Conservation (phyloP, 1,284 basidiomycete genomes). For the Cystobasidium slooffiae region DNA sequence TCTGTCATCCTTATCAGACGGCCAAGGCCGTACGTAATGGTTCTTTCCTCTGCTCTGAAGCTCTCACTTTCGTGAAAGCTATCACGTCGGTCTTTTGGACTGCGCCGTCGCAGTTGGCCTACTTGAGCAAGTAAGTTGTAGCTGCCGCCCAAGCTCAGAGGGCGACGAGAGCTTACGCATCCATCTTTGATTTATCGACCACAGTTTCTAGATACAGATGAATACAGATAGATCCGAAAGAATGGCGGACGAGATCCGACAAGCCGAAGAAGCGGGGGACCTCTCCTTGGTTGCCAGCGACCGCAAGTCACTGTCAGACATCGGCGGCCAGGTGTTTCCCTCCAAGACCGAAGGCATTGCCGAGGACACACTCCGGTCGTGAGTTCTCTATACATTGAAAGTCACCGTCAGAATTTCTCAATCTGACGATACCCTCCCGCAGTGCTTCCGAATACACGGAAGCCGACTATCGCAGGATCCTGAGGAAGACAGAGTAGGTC, state of each 20-base stretch:
- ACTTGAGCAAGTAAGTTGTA: no score
- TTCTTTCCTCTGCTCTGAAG: no score
- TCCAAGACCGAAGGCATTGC: slow-evolving; percentile 21
- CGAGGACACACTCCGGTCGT: slow-evolving; percentile 29
- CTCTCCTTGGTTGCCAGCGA: not conserved
- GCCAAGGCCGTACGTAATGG: no score
- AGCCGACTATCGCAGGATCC: slow-evolving; percentile 26
- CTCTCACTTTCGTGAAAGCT: no score
- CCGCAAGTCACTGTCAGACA: slow-evolving; percentile 21
- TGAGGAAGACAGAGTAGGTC: slow-evolving; percentile 26
- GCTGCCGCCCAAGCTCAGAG: no score
- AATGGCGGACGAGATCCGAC: not conserved
- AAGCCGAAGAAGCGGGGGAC: slow-evolving; percentile 8
- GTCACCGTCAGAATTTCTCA: no score
- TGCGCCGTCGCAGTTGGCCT: no score
- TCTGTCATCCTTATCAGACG: no score
- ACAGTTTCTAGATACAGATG: no score
- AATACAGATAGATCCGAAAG: not conserved
- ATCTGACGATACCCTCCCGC: slow-evolving; percentile 1
- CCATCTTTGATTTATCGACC: no score
- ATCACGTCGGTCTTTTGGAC: no score
- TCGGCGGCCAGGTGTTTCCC: slow-evolving; percentile 1
- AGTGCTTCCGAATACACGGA: slow-evolving; percentile 33
- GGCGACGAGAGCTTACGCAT: no score
- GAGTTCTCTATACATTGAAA: not conserved